phyloP scores from a whole-genome alignment of 169 alveolate genomes.

The Plasmodium coatneyi region DNA sequence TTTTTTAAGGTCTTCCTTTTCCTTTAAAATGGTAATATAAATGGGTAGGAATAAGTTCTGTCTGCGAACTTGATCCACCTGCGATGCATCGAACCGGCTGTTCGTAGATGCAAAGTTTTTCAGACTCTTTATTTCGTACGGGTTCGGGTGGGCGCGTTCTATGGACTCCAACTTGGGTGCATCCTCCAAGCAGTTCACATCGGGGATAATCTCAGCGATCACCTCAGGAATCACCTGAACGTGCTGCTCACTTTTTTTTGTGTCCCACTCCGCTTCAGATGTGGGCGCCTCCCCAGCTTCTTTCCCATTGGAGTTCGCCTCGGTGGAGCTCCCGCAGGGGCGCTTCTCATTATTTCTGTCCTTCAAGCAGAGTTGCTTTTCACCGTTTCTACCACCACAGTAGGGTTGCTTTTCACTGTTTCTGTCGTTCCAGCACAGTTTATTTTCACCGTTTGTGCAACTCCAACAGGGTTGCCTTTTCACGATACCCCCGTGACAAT shows the following conservation, averaged over 20 bases:
- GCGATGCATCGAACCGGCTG: conserved; percentile 4
- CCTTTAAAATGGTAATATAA: conserved; percentile 3
- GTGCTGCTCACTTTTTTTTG: not conserved
- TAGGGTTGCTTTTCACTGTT: not conserved
- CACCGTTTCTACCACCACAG: not conserved
- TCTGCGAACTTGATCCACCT: not conserved
- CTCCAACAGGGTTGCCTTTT: not conserved
- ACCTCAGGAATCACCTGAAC: not conserved
- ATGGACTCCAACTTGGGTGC: not conserved
- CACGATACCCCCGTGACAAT: not conserved
- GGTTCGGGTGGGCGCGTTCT: not conserved
- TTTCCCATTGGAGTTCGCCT: not conserved
- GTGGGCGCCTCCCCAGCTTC: not conserved
- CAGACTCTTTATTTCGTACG: conserved; percentile 41
- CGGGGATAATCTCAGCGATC: not conserved
- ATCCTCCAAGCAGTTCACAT: not conserved
- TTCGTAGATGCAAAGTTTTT: conserved; percentile 6
- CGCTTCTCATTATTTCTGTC: not conserved
- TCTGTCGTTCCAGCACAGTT: not conserved
- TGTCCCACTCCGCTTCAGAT: not conserved
- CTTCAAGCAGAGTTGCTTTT: not conserved
- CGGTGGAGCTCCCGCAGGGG: not conserved
- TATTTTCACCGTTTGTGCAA: not conserved
- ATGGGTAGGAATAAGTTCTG: conserved; percentile 45
- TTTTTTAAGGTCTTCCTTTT: conserved; percentile 17